phyloP scores from a whole-genome alignment of 2,329 filamentous ascomycete species.

The Cladophialophora bantiana region DNA sequence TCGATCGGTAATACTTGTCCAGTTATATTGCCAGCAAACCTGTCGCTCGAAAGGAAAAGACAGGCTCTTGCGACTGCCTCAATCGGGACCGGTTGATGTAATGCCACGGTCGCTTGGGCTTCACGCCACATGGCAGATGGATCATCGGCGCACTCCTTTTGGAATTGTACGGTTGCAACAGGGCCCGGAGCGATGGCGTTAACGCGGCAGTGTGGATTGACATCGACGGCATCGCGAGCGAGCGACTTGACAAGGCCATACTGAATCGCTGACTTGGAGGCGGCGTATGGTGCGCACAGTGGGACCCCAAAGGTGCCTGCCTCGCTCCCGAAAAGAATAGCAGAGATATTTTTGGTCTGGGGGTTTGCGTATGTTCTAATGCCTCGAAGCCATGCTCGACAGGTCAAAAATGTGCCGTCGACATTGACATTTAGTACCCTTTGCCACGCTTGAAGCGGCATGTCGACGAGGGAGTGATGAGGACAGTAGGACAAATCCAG shows the following conservation, averaged over 20 bases:
- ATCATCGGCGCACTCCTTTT: conserved; percentile 50
- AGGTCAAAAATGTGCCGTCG: conserved; percentile 53
- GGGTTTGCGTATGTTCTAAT: conserved; percentile 40
- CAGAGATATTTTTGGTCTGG: conserved; percentile 47
- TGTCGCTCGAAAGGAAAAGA: conserved; percentile 56
- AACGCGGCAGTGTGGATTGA: conserved; percentile 50
- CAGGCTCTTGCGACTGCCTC: conserved; percentile 54
- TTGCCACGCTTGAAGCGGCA: conserved; percentile 50
- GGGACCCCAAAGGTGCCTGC: conserved; percentile 54
- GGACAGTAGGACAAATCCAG: conserved; percentile 53
- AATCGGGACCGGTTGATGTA: conserved; percentile 49
- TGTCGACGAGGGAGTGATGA: conserved; percentile 50
- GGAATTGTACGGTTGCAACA: conserved; percentile 54
- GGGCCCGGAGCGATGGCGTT: conserved; percentile 58
- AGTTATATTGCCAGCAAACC: conserved; percentile 53
- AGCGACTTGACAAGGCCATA: conserved; percentile 52
- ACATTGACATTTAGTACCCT: conserved; percentile 54
- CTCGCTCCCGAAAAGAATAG: conserved; percentile 57
- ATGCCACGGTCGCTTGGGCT: conserved; percentile 53
- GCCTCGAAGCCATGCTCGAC: conserved; percentile 52
- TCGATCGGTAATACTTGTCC: conserved; percentile 57
- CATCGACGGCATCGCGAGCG: conserved; percentile 50
- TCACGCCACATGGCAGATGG: conserved; percentile 52
- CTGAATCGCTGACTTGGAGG: conserved; percentile 57
- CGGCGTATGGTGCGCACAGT: conserved; percentile 54